Percentiles rank a stretch among this genome's conserved stretches.
phyloP scores from a whole-genome alignment of 2,329 filamentous ascomycete species.

The Penicillium sp. region DNA sequence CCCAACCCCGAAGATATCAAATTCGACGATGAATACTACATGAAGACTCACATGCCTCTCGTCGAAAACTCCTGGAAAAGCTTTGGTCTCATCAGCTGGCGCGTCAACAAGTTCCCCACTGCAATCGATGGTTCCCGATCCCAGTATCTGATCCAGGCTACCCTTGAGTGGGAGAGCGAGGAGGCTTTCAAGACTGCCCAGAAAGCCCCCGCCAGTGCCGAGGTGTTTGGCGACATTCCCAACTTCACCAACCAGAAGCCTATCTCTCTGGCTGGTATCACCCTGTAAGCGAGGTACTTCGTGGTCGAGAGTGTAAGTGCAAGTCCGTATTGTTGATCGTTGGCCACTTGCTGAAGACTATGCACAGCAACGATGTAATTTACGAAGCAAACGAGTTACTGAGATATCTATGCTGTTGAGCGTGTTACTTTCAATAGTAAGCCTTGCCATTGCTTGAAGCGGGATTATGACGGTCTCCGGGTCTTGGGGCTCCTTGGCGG shows the following conservation, averaged over 20 bases:
- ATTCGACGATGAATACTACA: conserved; percentile 26
- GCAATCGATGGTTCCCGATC: conserved; percentile 16
- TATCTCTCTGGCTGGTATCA: conserved; percentile 17
- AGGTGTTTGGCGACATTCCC: conserved; percentile 21
- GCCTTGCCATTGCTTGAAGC: neutral
- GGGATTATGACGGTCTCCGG: neutral
- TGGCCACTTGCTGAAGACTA: neutral
- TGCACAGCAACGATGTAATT: neutral
- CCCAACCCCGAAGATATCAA: conserved; percentile 19
- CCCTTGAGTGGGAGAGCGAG: conserved; percentile 20
- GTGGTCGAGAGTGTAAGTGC: neutral
- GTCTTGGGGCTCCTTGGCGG: neutral
- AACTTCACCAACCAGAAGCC: conserved; percentile 26
- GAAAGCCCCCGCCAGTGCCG: conserved; percentile 2
- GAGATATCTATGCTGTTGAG: neutral
- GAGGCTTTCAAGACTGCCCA: conserved; percentile 14
- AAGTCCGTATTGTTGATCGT: too few species aligned
- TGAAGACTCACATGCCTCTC: conserved; percentile 25
- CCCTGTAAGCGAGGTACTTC: conserved; percentile 1
- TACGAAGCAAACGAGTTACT: neutral
- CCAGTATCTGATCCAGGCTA: conserved; percentile 17
- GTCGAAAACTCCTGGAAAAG: conserved; percentile 19
- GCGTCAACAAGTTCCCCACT: conserved; percentile 18
- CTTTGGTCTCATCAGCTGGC: conserved; percentile 17
- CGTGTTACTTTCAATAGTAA: neutral